phyloP scores from a whole-genome alignment of 2,329 filamentous ascomycete genomes.

The Trichoderma brevicompactum region DNA sequence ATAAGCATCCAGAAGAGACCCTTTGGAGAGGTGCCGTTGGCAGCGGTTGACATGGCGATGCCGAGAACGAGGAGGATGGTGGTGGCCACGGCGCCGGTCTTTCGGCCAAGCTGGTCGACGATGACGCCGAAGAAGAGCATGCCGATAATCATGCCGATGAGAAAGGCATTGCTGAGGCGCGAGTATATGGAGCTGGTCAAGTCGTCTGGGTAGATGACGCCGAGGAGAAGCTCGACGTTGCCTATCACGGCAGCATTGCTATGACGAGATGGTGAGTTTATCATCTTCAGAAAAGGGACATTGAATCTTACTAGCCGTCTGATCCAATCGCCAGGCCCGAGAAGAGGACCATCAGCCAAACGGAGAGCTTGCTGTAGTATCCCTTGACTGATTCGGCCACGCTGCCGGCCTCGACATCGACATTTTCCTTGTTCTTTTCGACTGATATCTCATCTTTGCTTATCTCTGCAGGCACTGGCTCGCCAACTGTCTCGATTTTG shows the following conservation, averaged over 20 bases:
- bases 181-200: constrained; percentile 52
- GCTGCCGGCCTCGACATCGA: constrained; percentile 32
- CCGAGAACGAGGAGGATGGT: constrained; percentile 53
- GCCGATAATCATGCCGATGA: constrained; percentile 60
- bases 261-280: not conserved
- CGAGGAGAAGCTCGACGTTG: constrained; percentile 49
- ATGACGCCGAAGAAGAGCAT: constrained; percentile 58
- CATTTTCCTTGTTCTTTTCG: constrained; percentile 13
- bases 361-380: constrained; percentile 47
- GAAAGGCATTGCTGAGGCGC: constrained; percentile 58
- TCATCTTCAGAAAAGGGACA: not conserved
- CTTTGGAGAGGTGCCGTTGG: constrained; percentile 43
- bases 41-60: constrained; percentile 51
- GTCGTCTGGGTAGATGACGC: constrained; percentile 48
- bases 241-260: constrained; percentile 52
- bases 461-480: not conserved
- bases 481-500: not conserved
- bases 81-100: constrained; percentile 52
- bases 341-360: constrained; percentile 51
- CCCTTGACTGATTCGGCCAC: constrained; percentile 31
- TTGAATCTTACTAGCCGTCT: constrained; percentile 46
- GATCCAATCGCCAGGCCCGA: constrained; percentile 52
- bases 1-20: constrained; percentile 59
- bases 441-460: not conserved
- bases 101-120: constrained; percentile 55